These are phyloP conservation scores for Bolboschoenoplectus hybrid DNA, from an alignment of 202 grass and related monocot genomes.

Conservation along the genomic window DNA sequence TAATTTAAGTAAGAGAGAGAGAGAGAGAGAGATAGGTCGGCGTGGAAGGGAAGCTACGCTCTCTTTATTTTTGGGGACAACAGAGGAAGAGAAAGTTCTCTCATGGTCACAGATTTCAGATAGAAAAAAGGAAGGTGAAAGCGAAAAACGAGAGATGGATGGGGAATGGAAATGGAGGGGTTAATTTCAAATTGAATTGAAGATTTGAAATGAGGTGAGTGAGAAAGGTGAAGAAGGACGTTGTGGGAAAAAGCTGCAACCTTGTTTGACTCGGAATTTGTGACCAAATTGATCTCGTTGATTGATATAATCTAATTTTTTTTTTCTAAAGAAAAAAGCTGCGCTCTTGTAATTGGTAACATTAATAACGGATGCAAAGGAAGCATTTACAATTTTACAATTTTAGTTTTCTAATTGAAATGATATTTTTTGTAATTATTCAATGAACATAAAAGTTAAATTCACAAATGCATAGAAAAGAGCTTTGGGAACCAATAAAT, in stretches of 20 bases:
- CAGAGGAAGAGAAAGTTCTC: background rate
- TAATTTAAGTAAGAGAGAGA: conserved; percentile 34
- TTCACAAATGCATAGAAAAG: background rate
- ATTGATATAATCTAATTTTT: background rate
- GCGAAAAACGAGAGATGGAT: background rate
- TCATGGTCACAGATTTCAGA: background rate
- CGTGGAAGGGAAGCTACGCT: conserved; percentile 52
- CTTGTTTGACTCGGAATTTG: conserved; percentile 32
- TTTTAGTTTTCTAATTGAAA: too few relatives aligned
- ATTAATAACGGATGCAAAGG: background rate
- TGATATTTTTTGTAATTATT: background rate
- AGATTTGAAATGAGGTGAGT: conserved; percentile 39
- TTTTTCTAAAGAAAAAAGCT: background rate
- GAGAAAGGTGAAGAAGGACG: conserved; percentile 33
- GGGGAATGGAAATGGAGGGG: background rate
- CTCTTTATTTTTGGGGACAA: conserved; percentile 31
- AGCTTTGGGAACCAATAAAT: background rate
- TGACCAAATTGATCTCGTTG: background rate
- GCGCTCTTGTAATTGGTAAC: background rate
- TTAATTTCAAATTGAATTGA: conserved; percentile 39
- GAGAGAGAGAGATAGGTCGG: conserved; percentile 32
- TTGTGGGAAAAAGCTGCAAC: conserved; percentile 5
- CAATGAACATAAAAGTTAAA: background rate
- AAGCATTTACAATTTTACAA: too few relatives aligned
- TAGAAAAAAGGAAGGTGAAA: conserved; percentile 12